A percentile compares a stretch with the other conserved stretches of the same genome.
These are phyloP conservation scores for Cercospora berteroae DNA, from an alignment of 2,329 filamentous ascomycete species.

Conservation along the genomic window DNA sequence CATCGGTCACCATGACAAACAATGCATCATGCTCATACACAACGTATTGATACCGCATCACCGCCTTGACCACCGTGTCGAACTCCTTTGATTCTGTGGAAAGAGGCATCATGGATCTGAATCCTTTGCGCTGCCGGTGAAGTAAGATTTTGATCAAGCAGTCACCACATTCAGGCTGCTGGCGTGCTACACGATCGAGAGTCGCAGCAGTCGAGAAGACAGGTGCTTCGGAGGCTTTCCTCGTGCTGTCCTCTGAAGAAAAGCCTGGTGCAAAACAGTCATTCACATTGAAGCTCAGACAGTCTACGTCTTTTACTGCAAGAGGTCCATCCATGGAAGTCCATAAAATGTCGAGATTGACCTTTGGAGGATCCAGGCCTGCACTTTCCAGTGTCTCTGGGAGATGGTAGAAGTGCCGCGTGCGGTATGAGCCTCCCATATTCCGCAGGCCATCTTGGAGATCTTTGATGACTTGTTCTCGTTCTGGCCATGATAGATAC, in stretches of 20 bases:
- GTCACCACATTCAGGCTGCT: constrained; percentile 6
- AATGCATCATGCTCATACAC: constrained; percentile 4
- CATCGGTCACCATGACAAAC: constrained; percentile 14
- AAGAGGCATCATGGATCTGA: not conserved
- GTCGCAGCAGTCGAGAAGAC: constrained; percentile 5
- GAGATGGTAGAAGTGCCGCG: not conserved
- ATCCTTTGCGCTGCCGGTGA: not conserved
- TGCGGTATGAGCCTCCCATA: not conserved
- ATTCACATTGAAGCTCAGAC: constrained; percentile 2
- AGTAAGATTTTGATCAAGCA: not conserved
- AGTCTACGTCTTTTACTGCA: constrained; percentile 3
- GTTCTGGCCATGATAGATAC: constrained; percentile 3
- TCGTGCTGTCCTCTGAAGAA: not conserved
- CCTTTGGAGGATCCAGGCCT: constrained; percentile 1
- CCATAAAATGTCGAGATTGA: constrained; percentile 13
- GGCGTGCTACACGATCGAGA: not conserved
- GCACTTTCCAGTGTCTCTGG: not conserved
- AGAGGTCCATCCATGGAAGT: constrained; percentile 1
- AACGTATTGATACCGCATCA: constrained; percentile 14
- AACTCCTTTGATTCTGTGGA: not conserved
- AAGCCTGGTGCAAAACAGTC: constrained; percentile 11
- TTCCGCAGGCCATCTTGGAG: constrained; percentile 4
- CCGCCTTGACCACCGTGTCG: not conserved
- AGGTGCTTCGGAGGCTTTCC: not conserved
- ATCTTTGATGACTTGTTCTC: constrained; percentile 1